phyloP scores from a whole-genome alignment of 2,329 filamentous ascomycete genomes.

The Penicillium polonicum region DNA sequence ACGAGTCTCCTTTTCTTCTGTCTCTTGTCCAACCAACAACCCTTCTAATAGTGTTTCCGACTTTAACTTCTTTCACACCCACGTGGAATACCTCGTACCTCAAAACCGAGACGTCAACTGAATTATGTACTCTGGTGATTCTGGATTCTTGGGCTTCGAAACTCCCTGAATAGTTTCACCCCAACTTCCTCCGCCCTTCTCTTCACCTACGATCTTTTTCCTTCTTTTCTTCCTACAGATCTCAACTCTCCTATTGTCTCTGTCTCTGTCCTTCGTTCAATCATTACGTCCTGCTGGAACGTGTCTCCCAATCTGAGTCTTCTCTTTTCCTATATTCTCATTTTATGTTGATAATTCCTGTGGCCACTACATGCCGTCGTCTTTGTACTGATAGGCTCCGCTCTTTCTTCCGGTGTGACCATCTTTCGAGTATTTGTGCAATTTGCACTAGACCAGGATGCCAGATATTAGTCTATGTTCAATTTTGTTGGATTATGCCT shows the following conservation, averaged over 20 bases:
- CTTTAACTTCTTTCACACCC: not conserved
- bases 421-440: conserved; percentile 15
- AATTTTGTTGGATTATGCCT: conserved; percentile 1
- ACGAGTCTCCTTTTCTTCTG: conserved; percentile 23
- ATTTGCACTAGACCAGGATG: conserved; percentile 17
- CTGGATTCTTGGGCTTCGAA: not conserved
- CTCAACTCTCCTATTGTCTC: conserved; percentile 3
- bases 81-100: not conserved
- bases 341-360: conserved; percentile 22
- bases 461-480: conserved; percentile 12
- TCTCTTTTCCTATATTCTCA: conserved; percentile 8
- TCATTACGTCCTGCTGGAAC: conserved; percentile 1
- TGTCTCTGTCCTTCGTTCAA: conserved; percentile 10
- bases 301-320: conserved; percentile 6
- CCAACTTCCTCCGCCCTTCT: not conserved
- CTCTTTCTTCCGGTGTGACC: conserved; percentile 15
- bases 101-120: not conserved
- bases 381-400: conserved; percentile 10
- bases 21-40: conserved; percentile 12
- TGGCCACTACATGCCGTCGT: conserved; percentile 11
- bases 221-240: conserved; percentile 3
- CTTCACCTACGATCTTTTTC: conserved; percentile 5
- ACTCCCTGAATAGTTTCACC: not conserved
- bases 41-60: conserved; percentile 7
- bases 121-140: not conserved